These are phyloP conservation scores for Rhodotorula glutinis DNA, from an alignment of 1,284 basidiomycete genomes.

Conservation along the genomic window DNA sequence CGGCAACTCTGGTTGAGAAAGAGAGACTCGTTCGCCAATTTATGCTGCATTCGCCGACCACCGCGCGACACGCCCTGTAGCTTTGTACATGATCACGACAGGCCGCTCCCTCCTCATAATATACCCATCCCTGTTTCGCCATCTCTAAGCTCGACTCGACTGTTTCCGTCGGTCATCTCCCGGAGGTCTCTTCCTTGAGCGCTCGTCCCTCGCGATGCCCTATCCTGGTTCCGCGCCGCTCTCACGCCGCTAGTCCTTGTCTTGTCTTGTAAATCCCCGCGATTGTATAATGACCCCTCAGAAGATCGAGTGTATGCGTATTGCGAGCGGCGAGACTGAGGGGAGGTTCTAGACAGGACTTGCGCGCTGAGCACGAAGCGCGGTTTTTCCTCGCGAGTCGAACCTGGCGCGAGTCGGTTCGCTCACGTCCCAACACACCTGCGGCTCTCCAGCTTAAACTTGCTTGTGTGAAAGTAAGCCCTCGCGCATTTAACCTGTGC, in stretches of 20 bases:
- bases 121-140: no score
- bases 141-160: no score
- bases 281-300: no score
- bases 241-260: no score
- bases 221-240: no score
- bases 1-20: neutral
- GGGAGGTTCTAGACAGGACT: neutral
- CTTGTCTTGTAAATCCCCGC: no score
- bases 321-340: neutral
- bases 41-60: neutral
- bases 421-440: neutral
- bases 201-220: no score
- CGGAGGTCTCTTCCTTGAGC: no score
- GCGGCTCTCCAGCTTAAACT: conserved; percentile 5
- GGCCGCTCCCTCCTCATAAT: neutral
- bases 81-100: neutral
- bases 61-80: neutral
- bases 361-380: conserved; percentile 5
- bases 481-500: no score
- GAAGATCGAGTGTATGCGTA: no score
- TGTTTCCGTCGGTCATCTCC: no score
- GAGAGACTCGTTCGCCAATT: neutral
- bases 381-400: neutral
- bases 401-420: no score
- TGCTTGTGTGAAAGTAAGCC: conserved; percentile 12